phyloP scores from a whole-genome alignment of 352 stramenopile genomes.

The Pythium oligandrum region DNA sequence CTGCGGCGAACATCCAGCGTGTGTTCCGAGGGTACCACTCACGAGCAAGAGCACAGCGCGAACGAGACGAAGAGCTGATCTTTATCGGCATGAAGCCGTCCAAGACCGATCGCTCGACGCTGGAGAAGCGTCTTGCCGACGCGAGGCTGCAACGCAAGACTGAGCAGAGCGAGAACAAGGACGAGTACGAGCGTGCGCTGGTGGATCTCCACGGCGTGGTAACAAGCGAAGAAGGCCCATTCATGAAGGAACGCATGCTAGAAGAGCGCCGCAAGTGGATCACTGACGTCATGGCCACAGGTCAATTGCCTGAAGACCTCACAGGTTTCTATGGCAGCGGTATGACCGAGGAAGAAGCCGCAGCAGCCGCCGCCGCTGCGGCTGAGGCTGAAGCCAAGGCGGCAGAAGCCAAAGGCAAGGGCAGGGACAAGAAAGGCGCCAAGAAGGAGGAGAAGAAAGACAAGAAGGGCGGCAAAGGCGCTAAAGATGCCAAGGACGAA shows the following conservation, averaged over 20 bases:
- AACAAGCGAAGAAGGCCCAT: slow-evolving; percentile 84
- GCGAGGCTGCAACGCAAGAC: slow-evolving; percentile 81
- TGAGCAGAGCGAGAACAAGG: slow-evolving; percentile 89
- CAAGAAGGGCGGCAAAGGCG: slow-evolving; percentile 53
- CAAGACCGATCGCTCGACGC: slow-evolving; percentile 37
- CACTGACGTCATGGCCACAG: slow-evolving; percentile 86
- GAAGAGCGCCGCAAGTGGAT: slow-evolving; percentile 92
- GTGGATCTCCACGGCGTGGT: slow-evolving; percentile 83
- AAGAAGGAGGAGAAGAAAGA: slow-evolving; percentile 36
- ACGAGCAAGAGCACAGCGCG: slow-evolving; percentile 49
- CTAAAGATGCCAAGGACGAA: slow-evolving; percentile 44
- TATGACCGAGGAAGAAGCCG: slow-evolving; percentile 29
- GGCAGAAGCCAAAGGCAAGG: slow-evolving; percentile 33
- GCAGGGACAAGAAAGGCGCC: slow-evolving; percentile 29
- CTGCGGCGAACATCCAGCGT: slow-evolving; percentile 87
- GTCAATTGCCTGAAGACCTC: slow-evolving; percentile 87
- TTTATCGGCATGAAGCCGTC: slow-evolving; percentile 93
- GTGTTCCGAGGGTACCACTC: slow-evolving; percentile 85
- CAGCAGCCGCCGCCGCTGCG: slow-evolving; percentile 37
- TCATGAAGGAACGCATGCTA: slow-evolving; percentile 90
- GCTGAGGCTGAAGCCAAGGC: slow-evolving; percentile 24
- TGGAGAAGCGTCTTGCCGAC: slow-evolving; percentile 76
- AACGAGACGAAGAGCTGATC: slow-evolving; percentile 81
- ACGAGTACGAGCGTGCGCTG: slow-evolving; percentile 88
- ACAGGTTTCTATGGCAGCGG: slow-evolving; percentile 77